A percentile compares a stretch with the other conserved stretches of the same genome.
phyloP scores from a whole-genome alignment of 2,329 filamentous ascomycete species.

The Hirsutella rhossiliensis region DNA sequence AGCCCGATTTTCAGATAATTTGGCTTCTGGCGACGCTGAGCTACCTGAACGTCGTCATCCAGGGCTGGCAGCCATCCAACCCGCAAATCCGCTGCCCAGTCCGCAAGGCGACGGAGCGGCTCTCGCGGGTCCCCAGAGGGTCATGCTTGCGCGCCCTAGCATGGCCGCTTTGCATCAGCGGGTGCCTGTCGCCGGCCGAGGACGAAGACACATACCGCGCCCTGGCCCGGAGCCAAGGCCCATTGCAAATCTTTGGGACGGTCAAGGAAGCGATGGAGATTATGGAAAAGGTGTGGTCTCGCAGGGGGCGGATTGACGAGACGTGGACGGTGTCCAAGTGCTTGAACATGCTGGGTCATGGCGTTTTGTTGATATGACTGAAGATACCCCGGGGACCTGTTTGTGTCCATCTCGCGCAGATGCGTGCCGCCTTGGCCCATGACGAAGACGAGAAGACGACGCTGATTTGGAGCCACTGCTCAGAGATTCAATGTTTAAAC shows the following conservation, averaged over 20 bases:
- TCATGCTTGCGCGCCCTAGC: slow-evolving; percentile 22
- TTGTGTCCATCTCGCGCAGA: too few relatives aligned
- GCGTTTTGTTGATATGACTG: slow-evolving; percentile 24
- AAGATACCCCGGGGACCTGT: too few relatives aligned
- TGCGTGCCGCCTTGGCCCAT: too few relatives aligned
- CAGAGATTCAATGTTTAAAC: too few relatives aligned
- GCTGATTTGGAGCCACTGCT: too few relatives aligned
- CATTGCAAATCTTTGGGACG: slow-evolving; percentile 32
- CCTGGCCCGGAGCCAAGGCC: slow-evolving; percentile 27
- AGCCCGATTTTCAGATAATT: slow-evolving; percentile 21
- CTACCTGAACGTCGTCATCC: slow-evolving; percentile 35
- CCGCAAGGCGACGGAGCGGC: slow-evolving; percentile 19
- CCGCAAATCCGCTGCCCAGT: slow-evolving; percentile 25
- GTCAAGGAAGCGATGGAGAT: slow-evolving; percentile 28
- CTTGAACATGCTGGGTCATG: slow-evolving; percentile 26
- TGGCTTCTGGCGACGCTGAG: slow-evolving; percentile 36
- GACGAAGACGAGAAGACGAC: too few relatives aligned
- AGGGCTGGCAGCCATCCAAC: slow-evolving; percentile 36
- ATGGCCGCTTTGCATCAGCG: slow-evolving; percentile 30
- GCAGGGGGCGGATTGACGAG: slow-evolving; percentile 24
- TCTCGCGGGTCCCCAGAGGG: slow-evolving; percentile 17
- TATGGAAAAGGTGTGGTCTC: slow-evolving; percentile 34
- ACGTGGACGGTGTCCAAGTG: slow-evolving; percentile 32
- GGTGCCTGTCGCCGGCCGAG: slow-evolving; percentile 24
- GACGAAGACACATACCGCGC: slow-evolving; percentile 29